Percentiles rank a stretch among this genome's conserved stretches.
These are phyloP conservation scores for Arthrobotrys megalospora DNA, from an alignment of 2,329 filamentous ascomycete species.

Conservation along the genomic window DNA sequence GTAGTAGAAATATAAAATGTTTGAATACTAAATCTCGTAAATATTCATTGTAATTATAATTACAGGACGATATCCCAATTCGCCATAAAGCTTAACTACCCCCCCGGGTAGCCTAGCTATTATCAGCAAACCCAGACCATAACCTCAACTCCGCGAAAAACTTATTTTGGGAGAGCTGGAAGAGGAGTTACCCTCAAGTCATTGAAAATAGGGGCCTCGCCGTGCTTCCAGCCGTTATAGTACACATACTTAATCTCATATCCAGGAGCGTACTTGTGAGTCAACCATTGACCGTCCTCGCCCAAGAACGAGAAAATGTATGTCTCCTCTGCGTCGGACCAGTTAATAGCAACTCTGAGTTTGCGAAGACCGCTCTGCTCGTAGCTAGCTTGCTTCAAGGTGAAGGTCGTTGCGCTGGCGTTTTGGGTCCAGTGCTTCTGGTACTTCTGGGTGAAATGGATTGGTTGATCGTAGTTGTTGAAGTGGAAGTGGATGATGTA, in stretches of 20 bases:
- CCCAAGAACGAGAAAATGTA: constrained; percentile 14
- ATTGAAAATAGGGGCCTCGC: not conserved
- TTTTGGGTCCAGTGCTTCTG: not conserved
- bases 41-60: no score
- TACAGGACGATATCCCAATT: no score
- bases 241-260: not conserved
- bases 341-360: not conserved
- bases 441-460: constrained; percentile 17
- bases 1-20: no score
- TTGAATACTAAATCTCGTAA: no score
- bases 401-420: not conserved
- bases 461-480: not conserved
- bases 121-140: no score
- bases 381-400: constrained; percentile 13
- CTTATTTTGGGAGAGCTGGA: not conserved
- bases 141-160: not conserved
- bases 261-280: constrained; percentile 2
- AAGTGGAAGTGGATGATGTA: constrained; percentile 11
- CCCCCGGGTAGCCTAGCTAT: no score
- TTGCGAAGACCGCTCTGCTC: not conserved
- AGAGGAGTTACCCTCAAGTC: constrained; percentile 15
- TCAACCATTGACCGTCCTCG: constrained; percentile 4
- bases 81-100: no score
- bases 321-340: not conserved
- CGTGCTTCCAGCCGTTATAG: not conserved